Base-by-base conservation (phyloP, 2,329 filamentous ascomycete species). In the Stagonosporopsis vannaccii region DNA sequence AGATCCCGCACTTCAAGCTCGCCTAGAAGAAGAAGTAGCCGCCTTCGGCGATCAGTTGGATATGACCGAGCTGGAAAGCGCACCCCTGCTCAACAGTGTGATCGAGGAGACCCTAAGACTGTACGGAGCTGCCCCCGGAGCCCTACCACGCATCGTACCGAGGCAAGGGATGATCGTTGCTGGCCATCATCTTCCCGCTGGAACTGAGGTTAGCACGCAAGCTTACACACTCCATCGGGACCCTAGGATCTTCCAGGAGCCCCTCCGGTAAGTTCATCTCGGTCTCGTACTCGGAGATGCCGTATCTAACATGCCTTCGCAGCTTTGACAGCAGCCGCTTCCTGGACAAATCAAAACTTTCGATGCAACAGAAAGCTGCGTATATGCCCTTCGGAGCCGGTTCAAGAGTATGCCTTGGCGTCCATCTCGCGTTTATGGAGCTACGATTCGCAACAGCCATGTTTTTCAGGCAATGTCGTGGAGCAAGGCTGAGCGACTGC, bases 321-420 rank as follows among this genome's bases (percentile, higher is more conserved):
- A 72, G 73, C 4, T 76, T 74, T 58, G 63, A 75, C 51, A 67
- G 71, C 15, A 53, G 56, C 40, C 72, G 71, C 43, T 76, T 69
- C 63, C 47, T 71, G 53, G 51, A 56, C 39, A 64, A 54, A 15
- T 49, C 59, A 19, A 57, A 28, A 9, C 43, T 65, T 36, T 58
- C 64, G 15, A 40, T 60, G 5, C 56, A 57, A 13, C 68, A 70
- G 7, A 80, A 83, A 48, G 79, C 82, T 6, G 83, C 84, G 20
- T 89, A 87, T 59, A 85, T 86, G 80, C 86, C 87, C 0, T 90
- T 90, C 70, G 85, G 87, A 1, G 87, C 83, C 15, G 88, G 88
- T 0, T 86, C 87, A 0, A 78, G 87, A 23, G 86, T 87, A 75
- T 90, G 88, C 61, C 77, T 91, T 4, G 88, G 88, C 0, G 83